These are phyloP conservation scores for Diversispora eburnea DNA, from an alignment of 192 early-diverging fungal species.

Conservation along the genomic window DNA sequence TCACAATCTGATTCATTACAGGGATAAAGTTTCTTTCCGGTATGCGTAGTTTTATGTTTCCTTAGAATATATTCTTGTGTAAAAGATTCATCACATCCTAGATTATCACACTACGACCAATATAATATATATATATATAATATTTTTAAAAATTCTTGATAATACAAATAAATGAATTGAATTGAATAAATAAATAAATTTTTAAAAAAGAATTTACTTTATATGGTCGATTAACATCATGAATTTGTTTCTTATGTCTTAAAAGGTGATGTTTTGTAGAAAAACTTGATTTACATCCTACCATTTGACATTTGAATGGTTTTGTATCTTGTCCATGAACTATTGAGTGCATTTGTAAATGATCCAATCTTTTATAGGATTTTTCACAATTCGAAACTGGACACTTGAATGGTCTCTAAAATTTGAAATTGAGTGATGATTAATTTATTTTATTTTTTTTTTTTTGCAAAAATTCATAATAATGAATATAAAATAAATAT, in stretches of 20 bases:
- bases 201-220: neutral
- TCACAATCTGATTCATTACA: constrained; percentile 11
- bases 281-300: constrained; percentile 15
- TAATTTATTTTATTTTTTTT: neutral
- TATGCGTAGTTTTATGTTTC: constrained; percentile 17
- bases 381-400: constrained; percentile 6
- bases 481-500: neutral
- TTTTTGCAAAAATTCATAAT: neutral
- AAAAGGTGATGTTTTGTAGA: neutral
- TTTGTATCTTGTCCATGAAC: neutral
- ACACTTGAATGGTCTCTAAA: constrained; percentile 9
- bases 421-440: too few species aligned
- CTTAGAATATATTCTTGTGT: constrained; percentile 11
- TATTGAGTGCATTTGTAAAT: constrained; percentile 8
- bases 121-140: too few species aligned
- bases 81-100: constrained; percentile 10
- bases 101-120: neutral
- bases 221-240: constrained; percentile 2
- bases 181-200: neutral
- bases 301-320: constrained; percentile 13
- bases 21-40: neutral
- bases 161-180: neutral
- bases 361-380: constrained; percentile 12
- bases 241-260: constrained; percentile 20
- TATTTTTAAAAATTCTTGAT: neutral